Evolutionary conservation across 345 rosid species (phyloP), one percentile per base, ranked within the genome.

Genomic region (Raphanus raphanistrum): DNA sequence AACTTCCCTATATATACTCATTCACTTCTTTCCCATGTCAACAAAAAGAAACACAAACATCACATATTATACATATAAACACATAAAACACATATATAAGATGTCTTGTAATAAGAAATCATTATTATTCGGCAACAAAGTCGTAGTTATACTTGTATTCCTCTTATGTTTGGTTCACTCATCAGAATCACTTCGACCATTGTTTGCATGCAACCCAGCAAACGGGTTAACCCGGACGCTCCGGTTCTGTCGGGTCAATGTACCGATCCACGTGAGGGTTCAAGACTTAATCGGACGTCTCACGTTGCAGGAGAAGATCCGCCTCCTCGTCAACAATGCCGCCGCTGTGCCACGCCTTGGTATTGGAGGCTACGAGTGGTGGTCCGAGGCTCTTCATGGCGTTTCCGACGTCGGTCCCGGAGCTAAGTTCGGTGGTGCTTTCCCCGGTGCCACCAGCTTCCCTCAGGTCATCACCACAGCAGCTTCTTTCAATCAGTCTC

Each of bases 311-410:
- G 99, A 95, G 86, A 95, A 95, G 83, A 82, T 84, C 5, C 82
- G 90, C 70, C 68, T 86, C 71, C 84, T 95, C 1, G 99, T 88
- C n/a, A 91, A 90, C 90, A 88, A 88, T 78, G 99, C 99, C 0
- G 82, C 84, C 0, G 86, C 82, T 0, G 90, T 90, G 76, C 98
- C 98, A 2, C 84, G 99, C 32, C 88, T 95, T 5, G 98, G 97
- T 27, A 85, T 95, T 58, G 91, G 84, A 26, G 90, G 90, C 0
- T 95, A 95, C 69, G 93, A 95, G 87, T 95, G 99, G 99, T 95
- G 99, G 99, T 88, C 96, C 0, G 99, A 92, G 84, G 99, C 99
- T 0, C 92, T 95, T 6, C 99, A 95, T 4, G 99, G 99, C 0
- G 88, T 95, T 36, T 86, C 99, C 17, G 81, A 90, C 70, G 88